Evolutionary conservation across 805 yeast genomes (phyloP).

Genomic region (Lachancea kluyveri): DNA sequence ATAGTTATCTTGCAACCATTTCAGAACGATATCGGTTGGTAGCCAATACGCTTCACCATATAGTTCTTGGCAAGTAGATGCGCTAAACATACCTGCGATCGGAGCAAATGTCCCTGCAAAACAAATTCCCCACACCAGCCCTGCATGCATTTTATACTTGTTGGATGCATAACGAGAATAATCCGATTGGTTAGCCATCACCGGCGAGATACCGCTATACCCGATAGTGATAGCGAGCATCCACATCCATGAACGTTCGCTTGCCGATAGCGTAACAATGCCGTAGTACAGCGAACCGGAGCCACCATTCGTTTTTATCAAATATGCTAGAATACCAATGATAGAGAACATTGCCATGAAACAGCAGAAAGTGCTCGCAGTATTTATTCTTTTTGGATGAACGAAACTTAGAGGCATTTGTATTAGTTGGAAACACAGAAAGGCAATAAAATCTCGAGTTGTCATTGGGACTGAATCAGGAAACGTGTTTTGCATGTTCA

Average conservation of each 20-base stretch:
- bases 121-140: slow-evolving; percentile 29
- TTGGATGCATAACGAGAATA: slow-evolving; percentile 34
- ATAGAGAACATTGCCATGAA: slow-evolving; percentile 26
- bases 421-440: slow-evolving; percentile 35
- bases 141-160: slow-evolving; percentile 23
- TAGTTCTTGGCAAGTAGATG: slow-evolving; percentile 28
- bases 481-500: slow-evolving; percentile 23
- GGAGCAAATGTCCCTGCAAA: slow-evolving; percentile 35
- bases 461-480: slow-evolving; percentile 32
- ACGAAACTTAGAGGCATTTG: slow-evolving; percentile 25
- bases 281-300: slow-evolving; percentile 31
- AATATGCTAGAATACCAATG: slow-evolving; percentile 30
- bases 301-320: slow-evolving; percentile 28
- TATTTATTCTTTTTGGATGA: slow-evolving; percentile 30
- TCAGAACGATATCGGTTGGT: slow-evolving; percentile 32
- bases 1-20: slow-evolving; percentile 35
- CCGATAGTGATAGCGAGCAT: slow-evolving; percentile 35
- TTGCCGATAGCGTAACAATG: slow-evolving; percentile 18
- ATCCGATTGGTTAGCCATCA: slow-evolving; percentile 36
- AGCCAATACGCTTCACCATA: slow-evolving; percentile 34
- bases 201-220: slow-evolving; percentile 36
- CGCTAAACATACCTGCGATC: slow-evolving; percentile 34
- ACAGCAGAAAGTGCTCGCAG: slow-evolving; percentile 23
- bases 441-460: slow-evolving; percentile 35
- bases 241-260: slow-evolving; percentile 37